Evolutionary conservation across 192 early-diverging fungal genomes (phyloP), one percentile per base, ranked within the genome.

Genomic region (Haplosporangium gracile): DNA sequence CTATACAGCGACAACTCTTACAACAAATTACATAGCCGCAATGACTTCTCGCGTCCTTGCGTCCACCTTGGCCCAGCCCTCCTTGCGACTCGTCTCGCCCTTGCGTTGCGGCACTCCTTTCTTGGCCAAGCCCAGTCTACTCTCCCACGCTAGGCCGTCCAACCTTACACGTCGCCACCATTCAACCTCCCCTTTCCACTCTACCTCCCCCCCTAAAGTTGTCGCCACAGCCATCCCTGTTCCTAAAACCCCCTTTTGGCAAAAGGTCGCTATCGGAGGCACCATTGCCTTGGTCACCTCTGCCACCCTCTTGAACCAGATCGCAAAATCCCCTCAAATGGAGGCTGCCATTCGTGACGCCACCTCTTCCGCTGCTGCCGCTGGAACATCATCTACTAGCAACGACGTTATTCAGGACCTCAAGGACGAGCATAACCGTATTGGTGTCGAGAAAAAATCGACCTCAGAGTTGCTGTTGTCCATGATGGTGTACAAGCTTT

Each of bases 401-500:
- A 40, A 40, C 47, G 78, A 39, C 34, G 76, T 86, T 7, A 8
- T 75, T 22, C 26, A 65, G 15, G 88, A 90, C n/a, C 72, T 92
- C 7, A 72, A 88, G 45, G 81, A 91, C 68, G 82, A 86, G 38
- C 63, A 89, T 16, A 90, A 79, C 76, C 77, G 87, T 24, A 83
- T 88, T 45, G 90, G 88, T 8, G 78, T 90, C 29, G 78, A 86
- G 13, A 80, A 90, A 75, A 93, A 93, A 75, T 85, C 94, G 10
- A 92, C 89, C 1, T 15, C 76, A 11, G 93, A 94, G 11, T 90
- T 97, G 40, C 39, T 94, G 45, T 89, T 94, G 47, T 93, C 95
- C 2, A 82, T 93, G 63, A 49, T 92, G 10, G 95, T 97, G 38
- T 96, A 96, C 83, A 92, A 93, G 68, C 51, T 95, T n/a, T 96